phyloP scores from a whole-genome alignment of 768 basidiomycete species.

The Strobilomyces echinocephalus region DNA sequence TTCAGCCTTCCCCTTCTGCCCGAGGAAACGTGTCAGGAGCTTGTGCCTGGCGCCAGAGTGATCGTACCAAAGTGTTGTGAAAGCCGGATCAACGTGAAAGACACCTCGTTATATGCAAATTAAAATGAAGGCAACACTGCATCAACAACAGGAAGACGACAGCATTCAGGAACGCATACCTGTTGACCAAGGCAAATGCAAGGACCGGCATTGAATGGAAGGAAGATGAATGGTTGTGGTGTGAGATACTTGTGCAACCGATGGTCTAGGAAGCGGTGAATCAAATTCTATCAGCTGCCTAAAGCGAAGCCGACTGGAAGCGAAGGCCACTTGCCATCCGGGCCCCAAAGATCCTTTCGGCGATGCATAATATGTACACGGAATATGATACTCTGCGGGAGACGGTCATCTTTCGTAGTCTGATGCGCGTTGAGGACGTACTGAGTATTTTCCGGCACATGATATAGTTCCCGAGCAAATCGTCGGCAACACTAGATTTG shows the following conservation, averaged over 20 bases:
- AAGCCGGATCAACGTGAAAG: constrained; percentile 59
- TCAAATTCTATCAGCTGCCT: constrained; percentile 60
- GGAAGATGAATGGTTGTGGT: constrained; percentile 65
- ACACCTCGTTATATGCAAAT: constrained; percentile 58
- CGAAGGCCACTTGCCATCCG: constrained; percentile 45
- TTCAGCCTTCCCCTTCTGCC: constrained; percentile 41
- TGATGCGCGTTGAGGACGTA: neutral
- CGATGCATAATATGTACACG: constrained; percentile 63
- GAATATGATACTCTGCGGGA: constrained; percentile 40
- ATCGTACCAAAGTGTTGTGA: constrained; percentile 55
- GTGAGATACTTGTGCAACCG: constrained; percentile 57
- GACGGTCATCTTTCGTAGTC: neutral
- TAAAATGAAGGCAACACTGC: constrained; percentile 8
- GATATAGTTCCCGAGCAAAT: constrained; percentile 36
- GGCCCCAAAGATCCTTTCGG: constrained; percentile 64
- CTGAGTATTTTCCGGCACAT: constrained; percentile 39
- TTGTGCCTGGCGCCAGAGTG: constrained; percentile 40
- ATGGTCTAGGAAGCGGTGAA: constrained; percentile 62
- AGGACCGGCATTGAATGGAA: constrained; percentile 57
- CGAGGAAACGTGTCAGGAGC: constrained; percentile 46
- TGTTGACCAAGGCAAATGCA: constrained; percentile 56
- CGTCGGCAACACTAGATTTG: constrained; percentile 33
- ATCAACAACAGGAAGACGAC: neutral
- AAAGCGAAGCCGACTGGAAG: neutral
- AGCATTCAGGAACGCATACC: constrained; percentile 20